A percentile compares a stretch with the other conserved stretches of the same genome.
These are phyloP conservation scores for Plasmodium inui DNA, from an alignment of 169 alveolate genomes.

Conservation along the genomic window DNA sequence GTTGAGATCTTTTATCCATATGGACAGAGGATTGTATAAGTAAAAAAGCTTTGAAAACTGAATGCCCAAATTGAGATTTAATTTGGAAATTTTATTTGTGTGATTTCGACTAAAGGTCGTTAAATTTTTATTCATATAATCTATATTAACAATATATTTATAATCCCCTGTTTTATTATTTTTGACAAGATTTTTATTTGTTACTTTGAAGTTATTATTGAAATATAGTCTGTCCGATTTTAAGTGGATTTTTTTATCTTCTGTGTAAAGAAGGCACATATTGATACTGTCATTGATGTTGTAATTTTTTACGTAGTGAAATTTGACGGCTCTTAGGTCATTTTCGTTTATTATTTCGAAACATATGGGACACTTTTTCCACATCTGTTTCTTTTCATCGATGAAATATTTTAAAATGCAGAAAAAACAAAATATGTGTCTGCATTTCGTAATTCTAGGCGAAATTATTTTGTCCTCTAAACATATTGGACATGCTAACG, in stretches of 20 bases:
- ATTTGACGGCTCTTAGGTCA: conserved; percentile 45
- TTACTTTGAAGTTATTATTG: conserved; percentile 55
- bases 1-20: conserved; percentile 51
- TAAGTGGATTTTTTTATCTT: conserved; percentile 47
- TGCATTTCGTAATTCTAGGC: conserved; percentile 78
- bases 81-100: conserved; percentile 38
- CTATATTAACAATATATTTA: conserved; percentile 35
- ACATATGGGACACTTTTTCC: conserved; percentile 67
- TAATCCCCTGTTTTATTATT: conserved; percentile 29
- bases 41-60: conserved; percentile 53
- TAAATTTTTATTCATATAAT: conserved; percentile 58
- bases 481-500: conserved; percentile 79
- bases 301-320: conserved; percentile 61
- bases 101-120: conserved; percentile 26
- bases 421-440: conserved; percentile 79
- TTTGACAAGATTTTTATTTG: conserved; percentile 60
- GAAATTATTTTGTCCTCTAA: conserved; percentile 76
- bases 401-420: conserved; percentile 79
- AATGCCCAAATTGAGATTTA: conserved; percentile 49
- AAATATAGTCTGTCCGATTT: conserved; percentile 31
- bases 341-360: conserved; percentile 58
- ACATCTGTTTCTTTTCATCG: conserved; percentile 48
- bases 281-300: conserved; percentile 29
- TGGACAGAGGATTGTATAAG: conserved; percentile 41
- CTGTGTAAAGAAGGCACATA: conserved; percentile 59